phyloP scores from a whole-genome alignment of 352 stramenopile species.

The Phytophthora nicotianae region DNA sequence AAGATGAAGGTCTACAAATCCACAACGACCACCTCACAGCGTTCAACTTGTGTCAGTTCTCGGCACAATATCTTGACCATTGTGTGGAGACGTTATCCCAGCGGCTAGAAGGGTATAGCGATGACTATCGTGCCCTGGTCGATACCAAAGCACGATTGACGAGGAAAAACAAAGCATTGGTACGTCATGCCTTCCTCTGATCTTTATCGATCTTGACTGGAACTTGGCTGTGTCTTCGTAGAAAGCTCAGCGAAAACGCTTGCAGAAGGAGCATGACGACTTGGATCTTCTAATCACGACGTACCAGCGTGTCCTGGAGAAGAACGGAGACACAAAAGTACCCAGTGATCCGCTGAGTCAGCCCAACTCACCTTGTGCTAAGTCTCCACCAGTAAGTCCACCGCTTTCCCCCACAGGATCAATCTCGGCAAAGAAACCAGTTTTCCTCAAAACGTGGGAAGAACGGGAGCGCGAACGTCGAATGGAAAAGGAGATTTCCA shows the following conservation, averaged over 20 bases:
- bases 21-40: conserved; percentile 52
- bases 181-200: conserved; percentile 17
- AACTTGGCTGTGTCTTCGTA: conserved; percentile 11
- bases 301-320: conserved; percentile 57
- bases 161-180: conserved; percentile 32
- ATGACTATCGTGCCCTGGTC: conserved; percentile 31
- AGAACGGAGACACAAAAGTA: conserved; percentile 14
- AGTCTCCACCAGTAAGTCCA: conserved; percentile 6
- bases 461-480: conserved; percentile 64
- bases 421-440: conserved; percentile 50
- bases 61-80: conserved; percentile 72
- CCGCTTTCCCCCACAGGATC: conserved; percentile 20
- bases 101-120: conserved; percentile 48
- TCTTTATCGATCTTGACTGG: background rate
- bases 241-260: conserved; percentile 41
- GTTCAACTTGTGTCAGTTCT: conserved; percentile 64
- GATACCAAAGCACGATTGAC: conserved; percentile 25
- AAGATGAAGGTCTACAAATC: conserved; percentile 57
- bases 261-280: conserved; percentile 61
- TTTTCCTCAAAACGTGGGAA: conserved; percentile 76
- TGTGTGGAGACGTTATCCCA: conserved; percentile 51
- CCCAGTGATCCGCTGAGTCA: background rate
- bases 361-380: conserved; percentile 3
- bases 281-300: conserved; percentile 57
- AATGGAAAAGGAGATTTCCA: conserved; percentile 63